phyloP scores from a whole-genome alignment of 352 stramenopile species.

The Phytopythium vexans region DNA sequence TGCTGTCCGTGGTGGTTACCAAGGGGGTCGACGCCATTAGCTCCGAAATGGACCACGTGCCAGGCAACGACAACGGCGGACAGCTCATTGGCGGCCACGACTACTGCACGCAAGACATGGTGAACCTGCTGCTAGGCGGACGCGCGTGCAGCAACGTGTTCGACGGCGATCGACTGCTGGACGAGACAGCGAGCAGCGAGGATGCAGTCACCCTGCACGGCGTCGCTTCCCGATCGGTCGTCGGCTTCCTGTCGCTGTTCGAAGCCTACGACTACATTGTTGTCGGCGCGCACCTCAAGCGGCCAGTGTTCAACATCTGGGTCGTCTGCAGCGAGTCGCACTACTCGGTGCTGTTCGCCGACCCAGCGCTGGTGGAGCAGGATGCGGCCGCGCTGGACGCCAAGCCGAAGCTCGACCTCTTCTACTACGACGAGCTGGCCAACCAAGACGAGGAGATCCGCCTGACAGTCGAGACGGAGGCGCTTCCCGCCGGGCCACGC shows the following conservation, averaged over 20 bases:
- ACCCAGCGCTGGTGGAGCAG: conserved; percentile 20
- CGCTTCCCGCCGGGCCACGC: conserved; percentile 16
- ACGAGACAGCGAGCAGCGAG: conserved; percentile 62
- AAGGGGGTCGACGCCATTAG: conserved; percentile 53
- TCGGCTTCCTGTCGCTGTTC: conserved; percentile 91
- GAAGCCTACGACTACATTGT: conserved; percentile 89
- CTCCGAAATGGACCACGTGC: conserved; percentile 85
- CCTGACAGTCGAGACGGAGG: conserved; percentile 43
- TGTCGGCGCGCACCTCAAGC: conserved; percentile 82
- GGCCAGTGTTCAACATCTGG: conserved; percentile 75
- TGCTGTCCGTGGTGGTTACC: conserved; percentile 63
- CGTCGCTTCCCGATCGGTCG: conserved; percentile 37
- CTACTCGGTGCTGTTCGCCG: conserved; percentile 87
- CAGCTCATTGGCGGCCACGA: conserved; percentile 84
- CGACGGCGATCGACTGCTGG: conserved; percentile 78
- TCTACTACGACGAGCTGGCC: conserved; percentile 87
- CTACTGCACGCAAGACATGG: conserved; percentile 93
- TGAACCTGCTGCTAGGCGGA: conserved; percentile 95
- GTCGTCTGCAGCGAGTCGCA: conserved; percentile 92
- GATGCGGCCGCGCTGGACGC: conserved; percentile 21
- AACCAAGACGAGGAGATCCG: conserved; percentile 87
- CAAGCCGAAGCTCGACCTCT: conserved; percentile 57
- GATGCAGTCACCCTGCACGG: conserved; percentile 69
- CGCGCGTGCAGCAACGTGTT: conserved; percentile 94
- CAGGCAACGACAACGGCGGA: conserved; percentile 30